These are phyloP conservation scores for apple (Malus domestica) DNA, from an alignment of 306 rosid species.

Conservation along the genomic window DNA sequence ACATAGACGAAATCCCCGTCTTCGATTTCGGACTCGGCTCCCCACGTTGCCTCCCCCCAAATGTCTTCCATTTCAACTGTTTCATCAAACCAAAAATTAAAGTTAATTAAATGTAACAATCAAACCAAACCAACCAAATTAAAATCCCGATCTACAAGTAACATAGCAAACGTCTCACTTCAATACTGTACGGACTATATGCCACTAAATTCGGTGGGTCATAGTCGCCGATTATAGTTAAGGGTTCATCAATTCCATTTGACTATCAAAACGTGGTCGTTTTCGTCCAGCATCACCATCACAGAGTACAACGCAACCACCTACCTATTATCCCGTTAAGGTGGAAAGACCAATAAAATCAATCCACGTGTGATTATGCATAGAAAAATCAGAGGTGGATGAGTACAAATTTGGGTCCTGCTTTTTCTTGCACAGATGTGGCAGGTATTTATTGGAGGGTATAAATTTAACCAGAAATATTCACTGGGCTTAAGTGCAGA, in stretches of 20 bases:
- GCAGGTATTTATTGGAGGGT: neutral
- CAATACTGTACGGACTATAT: neutral
- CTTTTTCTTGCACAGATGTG: neutral
- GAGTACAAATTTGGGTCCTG: neutral
- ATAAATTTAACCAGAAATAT: neutral
- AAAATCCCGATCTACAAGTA: neutral
- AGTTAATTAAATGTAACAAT: neutral
- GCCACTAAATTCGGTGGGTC: neutral
- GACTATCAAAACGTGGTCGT: neutral
- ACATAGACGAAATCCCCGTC: conserved; percentile 60
- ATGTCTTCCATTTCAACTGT: conserved; percentile 51
- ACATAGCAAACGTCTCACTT: neutral
- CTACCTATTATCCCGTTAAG: neutral
- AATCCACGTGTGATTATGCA: neutral
- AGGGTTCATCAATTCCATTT: neutral
- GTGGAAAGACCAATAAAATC: neutral
- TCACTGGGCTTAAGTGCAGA: neutral
- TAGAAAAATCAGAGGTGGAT: neutral
- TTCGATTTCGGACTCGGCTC: conserved; percentile 35
- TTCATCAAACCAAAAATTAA: neutral
- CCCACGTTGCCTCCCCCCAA: conserved; percentile 43
- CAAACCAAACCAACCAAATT: neutral
- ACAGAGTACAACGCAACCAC: neutral
- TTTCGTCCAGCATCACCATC: neutral
- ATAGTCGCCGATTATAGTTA: neutral